These are phyloP conservation scores for Artomyces pyxidatus DNA, from an alignment of 768 basidiomycete genomes.

Conservation along the genomic window DNA sequence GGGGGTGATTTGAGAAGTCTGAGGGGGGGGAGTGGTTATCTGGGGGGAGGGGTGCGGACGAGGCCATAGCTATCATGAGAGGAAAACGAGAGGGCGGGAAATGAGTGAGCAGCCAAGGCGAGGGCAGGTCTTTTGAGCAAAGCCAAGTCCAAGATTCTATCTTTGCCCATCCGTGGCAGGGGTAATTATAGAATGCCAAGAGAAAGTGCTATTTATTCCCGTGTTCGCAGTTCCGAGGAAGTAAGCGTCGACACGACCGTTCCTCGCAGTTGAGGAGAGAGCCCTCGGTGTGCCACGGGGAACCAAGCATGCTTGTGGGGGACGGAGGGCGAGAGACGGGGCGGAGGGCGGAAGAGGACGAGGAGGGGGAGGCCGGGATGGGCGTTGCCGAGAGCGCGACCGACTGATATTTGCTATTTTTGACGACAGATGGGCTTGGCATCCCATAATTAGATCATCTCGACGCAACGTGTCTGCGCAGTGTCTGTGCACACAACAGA, in stretches of 20 bases:
- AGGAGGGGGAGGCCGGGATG: background rate
- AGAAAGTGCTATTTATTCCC: constrained; percentile 14
- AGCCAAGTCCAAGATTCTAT: constrained; percentile 10
- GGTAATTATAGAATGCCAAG: constrained; percentile 19
- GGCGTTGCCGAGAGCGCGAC: background rate
- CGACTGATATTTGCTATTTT: no score
- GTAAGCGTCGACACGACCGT: no score
- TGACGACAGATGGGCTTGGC: no score
- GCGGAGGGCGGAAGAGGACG: background rate
- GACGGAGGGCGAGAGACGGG: background rate
- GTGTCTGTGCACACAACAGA: no score
- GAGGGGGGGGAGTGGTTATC: constrained; percentile 1
- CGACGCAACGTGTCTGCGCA: no score
- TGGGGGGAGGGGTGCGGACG: constrained; percentile 4
- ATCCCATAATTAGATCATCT: no score
- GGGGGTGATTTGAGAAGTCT: constrained; percentile 6
- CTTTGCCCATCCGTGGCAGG: constrained; percentile 11
- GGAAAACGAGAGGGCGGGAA: background rate
- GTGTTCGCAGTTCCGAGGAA: background rate
- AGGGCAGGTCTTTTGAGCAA: constrained; percentile 16
- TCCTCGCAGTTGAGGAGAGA: no score
- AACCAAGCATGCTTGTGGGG: background rate
- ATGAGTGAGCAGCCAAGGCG: background rate
- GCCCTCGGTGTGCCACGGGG: no score
- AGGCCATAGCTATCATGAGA: constrained; percentile 14